These are phyloP conservation scores for Sicyos baderoa DNA, from an alignment of 306 rosid genomes.

Conservation along the genomic window DNA sequence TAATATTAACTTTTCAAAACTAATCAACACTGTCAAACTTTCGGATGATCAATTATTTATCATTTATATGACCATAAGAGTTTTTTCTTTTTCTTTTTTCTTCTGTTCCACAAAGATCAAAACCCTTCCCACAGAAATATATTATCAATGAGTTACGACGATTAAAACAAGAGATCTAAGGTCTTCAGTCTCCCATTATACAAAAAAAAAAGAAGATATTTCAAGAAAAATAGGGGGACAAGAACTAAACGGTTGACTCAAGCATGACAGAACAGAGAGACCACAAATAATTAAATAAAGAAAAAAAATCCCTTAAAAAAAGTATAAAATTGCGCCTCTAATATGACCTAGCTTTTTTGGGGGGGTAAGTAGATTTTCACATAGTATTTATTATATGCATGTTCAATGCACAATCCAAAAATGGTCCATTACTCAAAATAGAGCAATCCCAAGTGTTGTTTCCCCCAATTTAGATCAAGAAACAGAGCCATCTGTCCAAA, in stretches of 20 bases:
- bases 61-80: neutral
- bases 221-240: neutral
- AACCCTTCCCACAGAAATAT: neutral
- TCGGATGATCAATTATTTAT: neutral
- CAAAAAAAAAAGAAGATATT: too few relatives aligned
- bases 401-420: neutral
- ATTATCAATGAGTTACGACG: neutral
- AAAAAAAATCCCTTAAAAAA: neutral
- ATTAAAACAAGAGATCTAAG: too few relatives aligned
- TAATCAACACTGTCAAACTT: neutral
- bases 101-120: neutral
- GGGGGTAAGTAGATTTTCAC: neutral
- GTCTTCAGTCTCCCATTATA: too few relatives aligned
- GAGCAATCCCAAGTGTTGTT: neutral
- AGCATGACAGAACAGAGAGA: neutral
- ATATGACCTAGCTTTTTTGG: neutral
- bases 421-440: neutral
- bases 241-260: neutral
- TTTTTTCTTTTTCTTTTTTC: neutral
- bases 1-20: constrained; percentile 2
- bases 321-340: constrained; percentile 1
- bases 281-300: neutral
- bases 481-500: neutral
- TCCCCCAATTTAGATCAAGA: neutral
- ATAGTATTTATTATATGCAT: neutral